Conservation (phyloP, 352 stramenopile genomes). For the Phytophthora vignae region DNA sequence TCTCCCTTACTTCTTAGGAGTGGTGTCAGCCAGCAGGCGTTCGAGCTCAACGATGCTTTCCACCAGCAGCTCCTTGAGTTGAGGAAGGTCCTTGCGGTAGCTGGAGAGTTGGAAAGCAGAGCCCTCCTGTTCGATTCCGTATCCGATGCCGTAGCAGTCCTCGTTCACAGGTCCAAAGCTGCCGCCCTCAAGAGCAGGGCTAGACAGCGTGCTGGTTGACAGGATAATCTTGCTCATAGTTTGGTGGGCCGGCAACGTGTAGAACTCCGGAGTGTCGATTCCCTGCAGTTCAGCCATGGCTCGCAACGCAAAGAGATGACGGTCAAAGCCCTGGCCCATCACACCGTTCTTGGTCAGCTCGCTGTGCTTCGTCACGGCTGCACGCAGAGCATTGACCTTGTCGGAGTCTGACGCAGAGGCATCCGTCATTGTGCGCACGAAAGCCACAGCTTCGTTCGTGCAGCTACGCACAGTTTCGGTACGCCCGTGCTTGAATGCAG, state of each 20-base stretch:
- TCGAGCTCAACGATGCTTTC: constrained; percentile 82
- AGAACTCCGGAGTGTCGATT: constrained; percentile 73
- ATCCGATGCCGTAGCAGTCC: constrained; percentile 92
- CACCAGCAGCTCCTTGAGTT: constrained; percentile 79
- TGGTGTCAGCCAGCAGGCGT: constrained; percentile 55
- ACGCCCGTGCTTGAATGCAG: constrained; percentile 92
- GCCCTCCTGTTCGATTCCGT: constrained; percentile 85
- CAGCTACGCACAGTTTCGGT: constrained; percentile 92
- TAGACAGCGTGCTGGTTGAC: constrained; percentile 91
- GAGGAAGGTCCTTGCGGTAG: constrained; percentile 79
- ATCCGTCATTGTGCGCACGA: constrained; percentile 80
- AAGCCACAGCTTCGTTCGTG: constrained; percentile 85
- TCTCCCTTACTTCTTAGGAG: constrained; percentile 38
- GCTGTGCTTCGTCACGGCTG: constrained; percentile 87
- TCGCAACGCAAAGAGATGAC: constrained; percentile 85
- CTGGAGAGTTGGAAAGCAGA: constrained; percentile 89
- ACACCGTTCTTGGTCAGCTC: constrained; percentile 91
- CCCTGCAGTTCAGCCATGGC: constrained; percentile 74
- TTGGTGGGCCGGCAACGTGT: constrained; percentile 79
- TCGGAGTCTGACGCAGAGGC: constrained; percentile 56
- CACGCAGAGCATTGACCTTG: constrained; percentile 71
- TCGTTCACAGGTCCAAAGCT: constrained; percentile 92
- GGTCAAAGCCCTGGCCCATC: constrained; percentile 92
- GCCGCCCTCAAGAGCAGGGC: constrained; percentile 82
- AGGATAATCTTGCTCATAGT: constrained; percentile 91